Evolutionary conservation across 768 basidiomycete species (phyloP).

Genomic region (Boletus speciosus): DNA sequence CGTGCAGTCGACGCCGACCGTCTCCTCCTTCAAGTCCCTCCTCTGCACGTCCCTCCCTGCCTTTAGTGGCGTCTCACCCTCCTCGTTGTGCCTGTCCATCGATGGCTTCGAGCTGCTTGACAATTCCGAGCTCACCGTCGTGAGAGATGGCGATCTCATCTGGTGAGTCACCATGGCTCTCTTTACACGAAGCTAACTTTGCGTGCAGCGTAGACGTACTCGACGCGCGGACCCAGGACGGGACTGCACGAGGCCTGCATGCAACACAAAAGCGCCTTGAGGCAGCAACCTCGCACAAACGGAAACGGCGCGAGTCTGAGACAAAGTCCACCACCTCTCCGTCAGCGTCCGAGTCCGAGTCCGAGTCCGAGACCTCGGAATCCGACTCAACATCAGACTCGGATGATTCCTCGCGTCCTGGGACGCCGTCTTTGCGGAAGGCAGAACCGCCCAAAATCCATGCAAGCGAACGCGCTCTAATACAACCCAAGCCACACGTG

Average conservation of each 20-base stretch:
- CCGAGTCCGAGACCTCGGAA: conserved; percentile 12
- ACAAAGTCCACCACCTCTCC: conserved; percentile 20
- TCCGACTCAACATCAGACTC: conserved; percentile 20
- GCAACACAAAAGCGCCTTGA: neutral
- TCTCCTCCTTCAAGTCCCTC: conserved; percentile 18
- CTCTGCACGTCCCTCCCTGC: conserved; percentile 16
- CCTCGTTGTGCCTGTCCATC: conserved; percentile 18
- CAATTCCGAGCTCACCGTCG: conserved; percentile 20
- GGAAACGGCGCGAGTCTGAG: conserved; percentile 28
- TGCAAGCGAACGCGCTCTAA: conserved; percentile 5
- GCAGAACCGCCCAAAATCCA: conserved; percentile 13
- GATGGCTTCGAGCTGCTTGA: conserved; percentile 32
- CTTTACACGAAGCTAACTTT: neutral
- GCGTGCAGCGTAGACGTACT: conserved; percentile 15
- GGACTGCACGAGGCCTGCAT: neutral
- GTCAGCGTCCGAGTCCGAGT: conserved; percentile 21
- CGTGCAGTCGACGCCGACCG: neutral
- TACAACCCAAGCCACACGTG: neutral
- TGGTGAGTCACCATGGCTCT: conserved; percentile 11
- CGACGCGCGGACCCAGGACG: neutral
- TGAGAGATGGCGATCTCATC: conserved; percentile 29
- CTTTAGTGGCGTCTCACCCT: neutral
- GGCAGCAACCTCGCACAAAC: conserved; percentile 13
- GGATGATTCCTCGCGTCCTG: neutral
- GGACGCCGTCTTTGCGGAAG: neutral